Evolutionary conservation across 2,329 filamentous ascomycete species (phyloP), one percentile per base, ranked within the genome.

Genomic region (Penicillium freii): DNA sequence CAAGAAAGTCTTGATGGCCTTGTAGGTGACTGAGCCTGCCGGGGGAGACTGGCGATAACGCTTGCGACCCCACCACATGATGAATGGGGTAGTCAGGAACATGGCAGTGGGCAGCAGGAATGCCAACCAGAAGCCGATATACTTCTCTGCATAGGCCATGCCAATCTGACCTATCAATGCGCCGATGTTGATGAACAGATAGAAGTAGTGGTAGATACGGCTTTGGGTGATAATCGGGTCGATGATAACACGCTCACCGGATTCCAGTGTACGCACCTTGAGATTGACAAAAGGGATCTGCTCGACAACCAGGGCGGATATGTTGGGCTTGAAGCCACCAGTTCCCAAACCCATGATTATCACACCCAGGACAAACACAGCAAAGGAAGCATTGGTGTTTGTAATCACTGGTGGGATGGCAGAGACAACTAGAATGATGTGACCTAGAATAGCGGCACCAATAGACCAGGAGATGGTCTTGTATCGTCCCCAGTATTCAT

Each of bases 401-500:
- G 13, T 34, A 15, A 47, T 33, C 13, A 47, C 44, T 1, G 44
- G 19, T 9, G 44, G 44, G 4, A 34, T 47, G 19, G 29, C 19
- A 47, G 44, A 47, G 29, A 34, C 8, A 23, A 47, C 44, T 17
- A 47, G 13, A 34, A 47, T 47, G 5, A 47, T 47, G 5, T 47
- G 44, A 40, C 88, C 89, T 46, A 86, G 66, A 71, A 87, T 85
- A 36, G 87, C 87, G 60, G 88, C 78, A 15, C 76, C 77, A 33
- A 78, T 86, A 65, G 89, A 87, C 70, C 83, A 83, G 71, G 87
- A 81, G 66, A 91, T 90, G 38, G 88, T 90, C 67, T 83, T 82
- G 74, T 86, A 90, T 59, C 87, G 86, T 15, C 88, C 88, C 68
- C 84, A 81, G 71, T 86, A 87, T 62, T 86, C 82, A 74, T 92